phyloP scores from a whole-genome alignment of 2,329 filamentous ascomycete genomes.

The Apiospora koreana region DNA sequence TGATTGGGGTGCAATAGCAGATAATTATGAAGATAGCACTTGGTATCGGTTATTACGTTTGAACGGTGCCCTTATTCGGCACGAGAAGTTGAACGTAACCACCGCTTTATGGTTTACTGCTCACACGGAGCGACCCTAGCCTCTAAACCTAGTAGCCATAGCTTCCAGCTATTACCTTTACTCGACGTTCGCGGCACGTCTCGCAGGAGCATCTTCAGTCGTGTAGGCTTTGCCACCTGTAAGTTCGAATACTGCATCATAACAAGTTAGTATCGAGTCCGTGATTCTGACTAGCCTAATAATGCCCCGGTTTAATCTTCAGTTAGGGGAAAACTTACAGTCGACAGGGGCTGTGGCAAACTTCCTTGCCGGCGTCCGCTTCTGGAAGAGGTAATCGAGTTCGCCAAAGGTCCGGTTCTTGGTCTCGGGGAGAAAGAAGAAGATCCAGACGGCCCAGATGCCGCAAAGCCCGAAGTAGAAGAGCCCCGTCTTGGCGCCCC shows the following conservation, averaged over 20 bases:
- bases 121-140: background rate
- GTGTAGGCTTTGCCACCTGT: background rate
- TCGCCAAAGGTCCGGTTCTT: slow-evolving; percentile 47
- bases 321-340: slow-evolving; percentile 22
- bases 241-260: background rate
- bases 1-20: no score
- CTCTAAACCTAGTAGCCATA: no score
- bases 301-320: background rate
- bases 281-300: no score
- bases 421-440: slow-evolving; percentile 46
- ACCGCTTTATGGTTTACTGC: background rate
- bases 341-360: slow-evolving; percentile 32
- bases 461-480: slow-evolving; percentile 41
- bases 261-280: background rate
- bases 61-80: no score
- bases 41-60: no score
- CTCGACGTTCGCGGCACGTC: background rate
- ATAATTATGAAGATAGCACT: no score
- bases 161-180: background rate
- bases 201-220: background rate
- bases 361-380: slow-evolving; percentile 33
- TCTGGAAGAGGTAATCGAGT: slow-evolving; percentile 49
- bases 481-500: slow-evolving; percentile 40
- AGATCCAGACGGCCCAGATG: slow-evolving; percentile 43
- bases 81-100: no score